These are phyloP conservation scores for Proliferodiscus dingleyae DNA, from an alignment of 2,329 filamentous ascomycete genomes.

Conservation along the genomic window DNA sequence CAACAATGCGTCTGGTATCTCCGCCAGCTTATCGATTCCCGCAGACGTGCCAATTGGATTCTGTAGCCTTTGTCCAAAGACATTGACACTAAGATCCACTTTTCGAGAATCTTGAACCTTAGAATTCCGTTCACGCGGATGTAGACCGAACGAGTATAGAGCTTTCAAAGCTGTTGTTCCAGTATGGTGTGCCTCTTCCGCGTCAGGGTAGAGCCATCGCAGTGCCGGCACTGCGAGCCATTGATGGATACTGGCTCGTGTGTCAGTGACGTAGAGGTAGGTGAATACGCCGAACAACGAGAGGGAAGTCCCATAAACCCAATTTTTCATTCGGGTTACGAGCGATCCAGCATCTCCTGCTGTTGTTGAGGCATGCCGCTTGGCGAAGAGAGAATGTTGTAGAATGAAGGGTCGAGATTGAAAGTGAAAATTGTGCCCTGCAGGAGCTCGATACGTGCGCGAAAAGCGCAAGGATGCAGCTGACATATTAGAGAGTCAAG, in stretches of 20 bases:
- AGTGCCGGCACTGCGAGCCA: constrained; percentile 63
- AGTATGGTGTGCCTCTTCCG: constrained; percentile 86
- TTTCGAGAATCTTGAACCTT: constrained; percentile 24
- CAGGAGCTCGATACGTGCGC: not conserved
- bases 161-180: constrained; percentile 67
- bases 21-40: constrained; percentile 89
- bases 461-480: not conserved
- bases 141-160: constrained; percentile 68
- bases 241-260: constrained; percentile 63
- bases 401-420: not conserved
- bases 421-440: not conserved
- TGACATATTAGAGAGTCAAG: not conserved
- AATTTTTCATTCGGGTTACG: constrained; percentile 42
- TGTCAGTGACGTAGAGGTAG: constrained; percentile 71
- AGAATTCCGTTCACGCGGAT: constrained; percentile 68
- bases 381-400: not conserved
- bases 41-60: constrained; percentile 96
- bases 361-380: constrained; percentile 17
- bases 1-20: constrained; percentile 80
- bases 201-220: constrained; percentile 64
- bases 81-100: constrained; percentile 41
- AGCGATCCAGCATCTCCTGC: constrained; percentile 31
- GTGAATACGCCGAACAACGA: constrained; percentile 41
- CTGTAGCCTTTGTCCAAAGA: constrained; percentile 71
- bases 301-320: constrained; percentile 50